Evolutionary conservation across 495 filamentous ascomycete species (phyloP), one percentile per base, ranked within the genome.

Genomic region (Podospora fimiseda): DNA sequence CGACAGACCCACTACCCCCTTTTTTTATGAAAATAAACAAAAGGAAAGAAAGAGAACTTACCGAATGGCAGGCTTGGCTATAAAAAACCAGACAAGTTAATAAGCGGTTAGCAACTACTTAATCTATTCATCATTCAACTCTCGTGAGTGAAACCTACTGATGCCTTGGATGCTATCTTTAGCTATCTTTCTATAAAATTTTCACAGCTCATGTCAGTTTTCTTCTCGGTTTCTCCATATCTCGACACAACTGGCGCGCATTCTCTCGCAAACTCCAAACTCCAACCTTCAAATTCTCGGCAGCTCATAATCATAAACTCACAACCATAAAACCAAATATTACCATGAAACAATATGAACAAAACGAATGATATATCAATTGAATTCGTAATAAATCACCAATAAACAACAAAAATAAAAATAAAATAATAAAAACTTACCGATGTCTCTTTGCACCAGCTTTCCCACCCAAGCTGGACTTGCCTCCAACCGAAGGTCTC

Each of bases 21-120:
- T n/a, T n/a, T n/a, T n/a, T n/a, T n/a, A n/a, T n/a, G n/a, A 39
- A 27, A 36, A 37, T 18, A 39, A 47, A 21, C 8, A 43, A 37
- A 24, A 42, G 22, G 24, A 2, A 9, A 36, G 20, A 27, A 27
- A 36, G 44, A 24, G 24, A 40, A 73, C 77, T n/a, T 74, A 88
- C 85, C 85, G 73, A 50, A 89, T 86, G 9, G 81, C 80, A 1
- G 76, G 76, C 48, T 81, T 84, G 1, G 83, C 84, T 58, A 27
- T 40, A 62, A 23, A 41, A 44, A 39, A 46, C 16, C 18, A 5
- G 8, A n/a, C n/a, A n/a, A n/a, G n/a, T n/a, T n/a, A n/a, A n/a
- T n/a, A n/a, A n/a, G 18, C 15, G 18, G 18, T 43, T 43, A 43
- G 41, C 41, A 43, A 19, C 14, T 20, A 4, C 8, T 37, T 37